Conservation (phyloP, 2,329 filamentous ascomycete genomes). For the Diaporthe longicolla region DNA sequence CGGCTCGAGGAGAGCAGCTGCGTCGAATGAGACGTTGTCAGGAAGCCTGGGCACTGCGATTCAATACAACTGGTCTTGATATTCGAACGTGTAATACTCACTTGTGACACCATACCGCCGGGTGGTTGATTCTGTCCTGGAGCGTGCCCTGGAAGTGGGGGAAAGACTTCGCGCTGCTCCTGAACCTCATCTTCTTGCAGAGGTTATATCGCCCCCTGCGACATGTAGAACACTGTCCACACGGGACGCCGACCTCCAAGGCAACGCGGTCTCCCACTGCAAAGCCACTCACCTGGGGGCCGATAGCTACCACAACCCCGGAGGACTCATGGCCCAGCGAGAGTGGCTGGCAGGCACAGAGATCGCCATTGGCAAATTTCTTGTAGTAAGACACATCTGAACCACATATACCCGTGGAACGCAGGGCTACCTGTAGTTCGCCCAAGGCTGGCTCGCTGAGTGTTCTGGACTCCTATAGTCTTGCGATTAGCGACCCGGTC, state of each 20-base stretch:
- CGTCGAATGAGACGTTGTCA: slow-evolving; percentile 69
- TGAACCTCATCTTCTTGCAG: slow-evolving; percentile 73
- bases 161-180: slow-evolving; percentile 73
- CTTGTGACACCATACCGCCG: slow-evolving; percentile 74
- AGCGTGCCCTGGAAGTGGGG: slow-evolving; percentile 75
- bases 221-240: slow-evolving; percentile 66
- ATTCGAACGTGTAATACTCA: slow-evolving; percentile 50
- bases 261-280: slow-evolving; percentile 70
- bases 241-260: slow-evolving; percentile 70
- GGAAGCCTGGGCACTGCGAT: slow-evolving; percentile 61
- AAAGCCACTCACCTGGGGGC: slow-evolving; percentile 66
- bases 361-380: slow-evolving; percentile 79
- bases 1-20: slow-evolving; percentile 73
- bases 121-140: slow-evolving; percentile 74
- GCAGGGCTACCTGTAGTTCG: slow-evolving; percentile 76
- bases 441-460: slow-evolving; percentile 62
- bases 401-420: slow-evolving; percentile 77
- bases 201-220: slow-evolving; percentile 71
- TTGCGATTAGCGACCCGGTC: slow-evolving; percentile 42
- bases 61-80: slow-evolving; percentile 42
- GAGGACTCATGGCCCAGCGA: slow-evolving; percentile 76
- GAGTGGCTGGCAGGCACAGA: slow-evolving; percentile 75
- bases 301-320: slow-evolving; percentile 69
- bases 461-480: slow-evolving; percentile 62
- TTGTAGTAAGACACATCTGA: slow-evolving; percentile 81